Percentiles rank a stretch among this genome's conserved stretches.
Conservation (phyloP, 163 green algal species). For the Scenedesmus sp. region DNA sequence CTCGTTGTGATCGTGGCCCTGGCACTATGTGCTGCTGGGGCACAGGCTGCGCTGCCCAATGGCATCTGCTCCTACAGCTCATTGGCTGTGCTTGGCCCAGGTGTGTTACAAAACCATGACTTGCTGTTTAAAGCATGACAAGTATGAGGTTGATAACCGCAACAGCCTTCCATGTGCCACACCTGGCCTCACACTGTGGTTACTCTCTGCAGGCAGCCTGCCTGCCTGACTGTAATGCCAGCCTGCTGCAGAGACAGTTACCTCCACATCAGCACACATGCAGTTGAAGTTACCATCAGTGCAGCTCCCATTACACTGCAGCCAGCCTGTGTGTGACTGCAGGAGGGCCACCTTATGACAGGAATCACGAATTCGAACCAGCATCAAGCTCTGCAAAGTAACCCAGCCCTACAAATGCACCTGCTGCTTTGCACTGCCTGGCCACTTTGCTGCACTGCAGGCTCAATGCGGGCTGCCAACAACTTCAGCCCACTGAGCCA, state of each 20-base stretch:
- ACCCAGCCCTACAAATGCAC: too few species aligned
- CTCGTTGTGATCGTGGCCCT: background rate
- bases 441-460: background rate
- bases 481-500: slow-evolving; percentile 1
- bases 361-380: too few species aligned
- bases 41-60: slow-evolving; percentile 10
- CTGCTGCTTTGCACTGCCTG: too few species aligned
- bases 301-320: background rate
- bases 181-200: background rate
- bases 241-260: too few species aligned
- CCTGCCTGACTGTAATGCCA: background rate
- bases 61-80: slow-evolving; percentile 24
- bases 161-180: background rate
- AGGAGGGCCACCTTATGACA: background rate
- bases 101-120: background rate
- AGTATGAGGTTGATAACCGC: background rate
- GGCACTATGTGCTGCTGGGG: background rate
- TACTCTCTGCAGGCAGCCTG: background rate
- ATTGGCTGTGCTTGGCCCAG: slow-evolving; percentile 19
- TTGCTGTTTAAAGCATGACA: background rate
- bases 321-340: too few species aligned
- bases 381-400: too few species aligned
- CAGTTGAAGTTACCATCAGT: background rate
- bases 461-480: background rate
- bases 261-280: too few species aligned